Percentiles rank a stretch among this genome's conserved stretches.
Evolutionary conservation across 495 filamentous ascomycete genomes (phyloP).

Genomic region (Podospora anserina): DNA sequence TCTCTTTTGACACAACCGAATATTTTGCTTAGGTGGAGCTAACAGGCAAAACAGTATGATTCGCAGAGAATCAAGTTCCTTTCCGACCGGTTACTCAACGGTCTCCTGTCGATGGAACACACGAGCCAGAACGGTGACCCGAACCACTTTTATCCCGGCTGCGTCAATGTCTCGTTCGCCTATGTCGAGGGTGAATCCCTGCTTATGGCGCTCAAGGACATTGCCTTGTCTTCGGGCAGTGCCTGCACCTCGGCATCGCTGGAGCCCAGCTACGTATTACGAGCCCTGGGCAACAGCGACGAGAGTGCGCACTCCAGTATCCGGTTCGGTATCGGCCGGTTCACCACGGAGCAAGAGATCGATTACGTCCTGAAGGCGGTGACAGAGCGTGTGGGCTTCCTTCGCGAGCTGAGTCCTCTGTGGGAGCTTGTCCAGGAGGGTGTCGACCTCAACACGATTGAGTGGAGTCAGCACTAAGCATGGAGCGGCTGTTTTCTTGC

Average conservation of each 20-base stretch:
- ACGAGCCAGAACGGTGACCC: conserved; percentile 87
- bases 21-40: conserved; percentile 14
- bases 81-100: conserved; percentile 77
- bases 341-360: conserved; percentile 92
- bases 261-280: conserved; percentile 92
- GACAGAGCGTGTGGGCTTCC: conserved; percentile 79
- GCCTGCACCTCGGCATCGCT: conserved; percentile 96
- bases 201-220: conserved; percentile 97
- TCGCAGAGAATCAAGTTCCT: conserved; percentile 74
- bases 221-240: conserved; percentile 93
- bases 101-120: conserved; percentile 84
- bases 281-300: conserved; percentile 90
- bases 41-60: conserved; percentile 67
- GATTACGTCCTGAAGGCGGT: conserved; percentile 98
- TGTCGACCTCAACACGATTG: conserved; percentile 89
- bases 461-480: conserved; percentile 89
- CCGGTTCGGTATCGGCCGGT: conserved; percentile 93
- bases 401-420: conserved; percentile 90
- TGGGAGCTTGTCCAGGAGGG: conserved; percentile 99
- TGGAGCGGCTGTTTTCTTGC: background rate
- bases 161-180: conserved; percentile 96
- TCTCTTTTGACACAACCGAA: background rate
- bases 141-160: conserved; percentile 83
- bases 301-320: conserved; percentile 98
- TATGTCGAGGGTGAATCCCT: conserved; percentile 98